Conservation (phyloP, 768 basidiomycete species). For the Mycena chlorophos region DNA sequence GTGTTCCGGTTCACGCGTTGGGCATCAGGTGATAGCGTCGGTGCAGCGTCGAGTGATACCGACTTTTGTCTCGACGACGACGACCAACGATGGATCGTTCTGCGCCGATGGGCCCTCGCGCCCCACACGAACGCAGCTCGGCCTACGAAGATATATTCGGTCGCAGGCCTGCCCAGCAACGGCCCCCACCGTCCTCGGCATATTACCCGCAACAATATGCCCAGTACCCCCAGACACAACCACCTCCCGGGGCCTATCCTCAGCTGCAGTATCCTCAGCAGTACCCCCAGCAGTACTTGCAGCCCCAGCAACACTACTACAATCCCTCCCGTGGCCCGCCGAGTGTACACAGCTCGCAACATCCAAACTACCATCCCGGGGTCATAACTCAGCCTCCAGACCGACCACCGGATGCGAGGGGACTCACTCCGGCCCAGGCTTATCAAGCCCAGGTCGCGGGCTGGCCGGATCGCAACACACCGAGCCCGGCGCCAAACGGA, state of each 20-base stretch:
- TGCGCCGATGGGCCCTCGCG: conserved; percentile 49
- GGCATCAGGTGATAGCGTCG: too few species aligned
- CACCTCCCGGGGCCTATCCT: conserved; percentile 36
- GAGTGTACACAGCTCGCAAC: conserved; percentile 51
- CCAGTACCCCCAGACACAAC: conserved; percentile 30
- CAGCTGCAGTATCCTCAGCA: conserved; percentile 27
- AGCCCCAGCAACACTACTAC: conserved; percentile 36
- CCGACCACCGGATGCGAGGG: conserved; percentile 50
- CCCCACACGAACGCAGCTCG: conserved; percentile 69
- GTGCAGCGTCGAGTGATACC: not conserved
- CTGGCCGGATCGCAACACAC: conserved; percentile 30
- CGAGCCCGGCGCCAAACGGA: conserved; percentile 18
- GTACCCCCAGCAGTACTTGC: conserved; percentile 28
- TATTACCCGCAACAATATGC: conserved; percentile 34
- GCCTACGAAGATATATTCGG: conserved; percentile 91
- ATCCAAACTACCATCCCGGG: conserved; percentile 34
- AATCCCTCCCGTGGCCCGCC: conserved; percentile 41
- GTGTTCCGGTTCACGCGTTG: too few species aligned
- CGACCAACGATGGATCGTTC: conserved; percentile 6
- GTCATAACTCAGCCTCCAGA: conserved; percentile 48
- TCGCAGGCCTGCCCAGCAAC: conserved; percentile 55
- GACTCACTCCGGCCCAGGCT: conserved; percentile 75
- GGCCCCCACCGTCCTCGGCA: conserved; percentile 40
- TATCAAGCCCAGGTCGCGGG: conserved; percentile 76
- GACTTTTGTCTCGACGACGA: not conserved